Conservation (phyloP, 129 eudicot species). For the Helichrysum umbraculigerum region DNA sequence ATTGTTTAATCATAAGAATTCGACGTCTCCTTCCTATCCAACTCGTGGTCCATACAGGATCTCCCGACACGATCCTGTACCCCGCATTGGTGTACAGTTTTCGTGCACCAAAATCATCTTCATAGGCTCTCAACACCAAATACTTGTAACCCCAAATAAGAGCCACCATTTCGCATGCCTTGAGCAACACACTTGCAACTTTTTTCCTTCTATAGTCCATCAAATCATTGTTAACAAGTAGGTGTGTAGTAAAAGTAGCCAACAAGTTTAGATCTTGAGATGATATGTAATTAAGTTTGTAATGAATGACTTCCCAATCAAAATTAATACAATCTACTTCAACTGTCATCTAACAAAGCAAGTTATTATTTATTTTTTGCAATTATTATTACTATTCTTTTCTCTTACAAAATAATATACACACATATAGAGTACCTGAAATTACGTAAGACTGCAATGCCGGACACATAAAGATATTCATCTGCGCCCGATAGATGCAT, state of each 20-base stretch:
- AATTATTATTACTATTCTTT: too few relatives aligned
- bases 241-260: background rate
- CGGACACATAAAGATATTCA: conserved; percentile 90
- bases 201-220: conserved; percentile 60
- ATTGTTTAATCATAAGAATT: conserved; percentile 70
- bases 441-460: conserved; percentile 76
- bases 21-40: conserved; percentile 83
- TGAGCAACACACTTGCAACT: conserved; percentile 76
- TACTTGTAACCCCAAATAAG: conserved; percentile 63
- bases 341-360: background rate
- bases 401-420: background rate
- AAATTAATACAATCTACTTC: background rate
- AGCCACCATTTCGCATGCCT: conserved; percentile 76
- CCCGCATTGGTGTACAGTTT: conserved; percentile 67
- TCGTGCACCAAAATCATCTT: conserved; percentile 78
- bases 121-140: conserved; percentile 81
- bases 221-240: background rate
- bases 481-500: conserved; percentile 53
- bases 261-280: background rate
- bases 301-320: background rate
- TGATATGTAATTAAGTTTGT: too few relatives aligned
- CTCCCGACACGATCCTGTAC: conserved; percentile 54
- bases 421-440: conserved; percentile 51
- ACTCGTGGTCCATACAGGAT: conserved; percentile 63
- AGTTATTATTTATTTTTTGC: too few relatives aligned